Percentiles rank a stretch among this genome's conserved stretches.
Evolutionary conservation across 441 rosid genomes (phyloP).

Genomic region (Gossypium davidsonii): DNA sequence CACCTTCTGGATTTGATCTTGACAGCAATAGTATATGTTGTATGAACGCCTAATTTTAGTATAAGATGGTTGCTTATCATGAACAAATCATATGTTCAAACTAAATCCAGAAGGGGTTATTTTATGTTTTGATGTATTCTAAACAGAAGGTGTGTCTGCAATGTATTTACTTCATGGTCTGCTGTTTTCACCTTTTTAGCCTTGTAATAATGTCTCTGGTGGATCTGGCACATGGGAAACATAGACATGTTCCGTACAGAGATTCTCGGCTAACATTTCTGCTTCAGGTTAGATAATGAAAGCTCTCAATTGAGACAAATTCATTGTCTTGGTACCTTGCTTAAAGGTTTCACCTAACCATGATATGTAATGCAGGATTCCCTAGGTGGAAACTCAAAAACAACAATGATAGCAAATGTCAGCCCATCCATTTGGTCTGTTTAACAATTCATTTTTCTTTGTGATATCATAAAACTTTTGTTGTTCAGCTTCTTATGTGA

Average conservation of each 20-base stretch:
- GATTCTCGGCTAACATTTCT: constrained; percentile 95
- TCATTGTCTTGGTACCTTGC: constrained; percentile 6
- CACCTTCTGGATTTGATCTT: constrained; percentile 3
- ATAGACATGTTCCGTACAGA: constrained; percentile 89
- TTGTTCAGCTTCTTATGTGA: constrained; percentile 14
- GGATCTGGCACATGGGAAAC: constrained; percentile 94
- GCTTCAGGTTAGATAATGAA: constrained; percentile 61
- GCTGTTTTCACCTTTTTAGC: constrained; percentile 35
- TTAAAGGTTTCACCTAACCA: constrained; percentile 13
- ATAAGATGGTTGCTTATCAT: constrained; percentile 5
- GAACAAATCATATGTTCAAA: neutral
- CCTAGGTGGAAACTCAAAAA: constrained; percentile 92
- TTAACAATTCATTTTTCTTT: constrained; percentile 11
- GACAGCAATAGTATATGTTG: neutral
- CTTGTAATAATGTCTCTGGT: constrained; percentile 95
- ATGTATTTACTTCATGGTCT: constrained; percentile 18
- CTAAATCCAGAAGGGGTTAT: neutral
- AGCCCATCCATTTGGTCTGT: constrained; percentile 87
- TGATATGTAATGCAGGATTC: constrained; percentile 65
- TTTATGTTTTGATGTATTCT: constrained; percentile 7
- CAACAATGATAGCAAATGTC: constrained; percentile 91
- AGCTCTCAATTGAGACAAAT: constrained; percentile 12
- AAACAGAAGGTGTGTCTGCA: neutral
- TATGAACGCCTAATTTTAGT: neutral
- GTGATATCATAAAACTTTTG: neutral